A percentile compares a stretch with the other conserved stretches of the same genome.
Conservation (phyloP, 495 filamentous ascomycete species). For the Daldinia grandis region DNA sequence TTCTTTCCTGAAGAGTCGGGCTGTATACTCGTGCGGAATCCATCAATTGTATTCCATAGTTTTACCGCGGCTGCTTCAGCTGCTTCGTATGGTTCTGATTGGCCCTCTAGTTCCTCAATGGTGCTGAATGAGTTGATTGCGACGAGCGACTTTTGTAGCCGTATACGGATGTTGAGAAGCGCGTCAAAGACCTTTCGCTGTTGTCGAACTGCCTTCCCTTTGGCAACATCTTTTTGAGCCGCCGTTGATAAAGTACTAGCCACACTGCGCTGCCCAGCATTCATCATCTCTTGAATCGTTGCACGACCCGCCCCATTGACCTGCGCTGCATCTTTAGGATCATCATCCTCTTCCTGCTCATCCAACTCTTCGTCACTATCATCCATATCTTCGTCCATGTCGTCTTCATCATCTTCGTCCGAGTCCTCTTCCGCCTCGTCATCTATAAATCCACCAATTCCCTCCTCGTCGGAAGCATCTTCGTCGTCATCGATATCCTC, state of each 20-base stretch:
- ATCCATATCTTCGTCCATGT: constrained; percentile 77
- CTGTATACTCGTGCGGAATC: constrained; percentile 66
- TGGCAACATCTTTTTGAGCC: constrained; percentile 69
- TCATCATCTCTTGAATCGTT: constrained; percentile 45
- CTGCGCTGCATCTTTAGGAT: constrained; percentile 22
- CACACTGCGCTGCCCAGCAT: constrained; percentile 53
- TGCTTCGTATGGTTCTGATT: constrained; percentile 65
- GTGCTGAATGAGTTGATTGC: constrained; percentile 78
- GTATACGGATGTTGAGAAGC: constrained; percentile 86
- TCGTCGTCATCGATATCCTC: constrained; percentile 53
- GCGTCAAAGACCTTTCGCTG: constrained; percentile 87
- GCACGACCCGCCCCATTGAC: constrained; percentile 35
- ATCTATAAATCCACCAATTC: constrained; percentile 49
- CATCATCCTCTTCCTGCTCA: constrained; percentile 42
- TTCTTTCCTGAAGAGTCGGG: constrained; percentile 48
- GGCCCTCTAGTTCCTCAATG: constrained; percentile 49
- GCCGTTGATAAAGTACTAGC: constrained; percentile 51
- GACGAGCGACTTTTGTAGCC: constrained; percentile 87
- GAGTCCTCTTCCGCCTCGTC: constrained; percentile 51
- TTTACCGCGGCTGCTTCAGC: constrained; percentile 89
- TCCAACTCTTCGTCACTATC: constrained; percentile 49
- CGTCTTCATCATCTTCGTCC: constrained; percentile 53
- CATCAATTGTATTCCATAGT: constrained; percentile 84
- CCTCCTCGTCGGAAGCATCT: constrained; percentile 48
- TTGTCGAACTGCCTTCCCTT: constrained; percentile 83